Conservation (phyloP, 352 stramenopile species). For the Globisporangium iwayamae region DNA sequence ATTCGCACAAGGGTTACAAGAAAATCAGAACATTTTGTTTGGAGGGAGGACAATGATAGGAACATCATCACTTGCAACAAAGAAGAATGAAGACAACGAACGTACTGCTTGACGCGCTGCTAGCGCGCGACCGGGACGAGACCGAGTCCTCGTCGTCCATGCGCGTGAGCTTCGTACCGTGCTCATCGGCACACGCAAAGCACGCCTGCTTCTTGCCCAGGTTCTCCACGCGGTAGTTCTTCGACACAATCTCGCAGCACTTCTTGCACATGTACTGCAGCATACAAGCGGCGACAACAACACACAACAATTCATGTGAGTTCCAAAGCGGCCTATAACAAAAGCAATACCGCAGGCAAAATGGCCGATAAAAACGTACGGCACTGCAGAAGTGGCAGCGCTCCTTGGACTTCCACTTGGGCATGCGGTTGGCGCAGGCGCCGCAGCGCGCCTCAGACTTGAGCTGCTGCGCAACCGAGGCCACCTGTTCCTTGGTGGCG, state of each 20-base stretch:
- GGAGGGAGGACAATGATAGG: background rate
- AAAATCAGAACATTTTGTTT: background rate
- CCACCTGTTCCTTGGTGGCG: conserved; percentile 25
- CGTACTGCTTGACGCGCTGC: conserved; percentile 12
- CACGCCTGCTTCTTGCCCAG: conserved; percentile 39
- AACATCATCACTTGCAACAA: background rate
- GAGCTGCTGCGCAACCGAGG: conserved; percentile 45
- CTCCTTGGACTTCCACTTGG: conserved; percentile 50
- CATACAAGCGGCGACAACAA: background rate
- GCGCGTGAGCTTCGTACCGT: conserved; percentile 25
- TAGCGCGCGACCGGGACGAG: conserved; percentile 9
- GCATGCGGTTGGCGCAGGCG: conserved; percentile 55
- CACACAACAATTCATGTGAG: conserved; percentile 8
- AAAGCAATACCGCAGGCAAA: background rate
- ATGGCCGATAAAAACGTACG: conserved; percentile 30
- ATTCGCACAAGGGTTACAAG: background rate
- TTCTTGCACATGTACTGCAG: conserved; percentile 68
- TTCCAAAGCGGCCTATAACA: background rate
- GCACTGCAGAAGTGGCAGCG: conserved; percentile 60
- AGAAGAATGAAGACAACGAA: background rate
- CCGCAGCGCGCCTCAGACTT: conserved; percentile 57
- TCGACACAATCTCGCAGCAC: conserved; percentile 50
- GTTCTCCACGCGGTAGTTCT: conserved; percentile 54
- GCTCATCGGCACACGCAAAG: conserved; percentile 55
- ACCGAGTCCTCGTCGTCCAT: conserved; percentile 19